phyloP scores from a whole-genome alignment of 805 yeast genomes.

The Saturnispora halmiae region DNA sequence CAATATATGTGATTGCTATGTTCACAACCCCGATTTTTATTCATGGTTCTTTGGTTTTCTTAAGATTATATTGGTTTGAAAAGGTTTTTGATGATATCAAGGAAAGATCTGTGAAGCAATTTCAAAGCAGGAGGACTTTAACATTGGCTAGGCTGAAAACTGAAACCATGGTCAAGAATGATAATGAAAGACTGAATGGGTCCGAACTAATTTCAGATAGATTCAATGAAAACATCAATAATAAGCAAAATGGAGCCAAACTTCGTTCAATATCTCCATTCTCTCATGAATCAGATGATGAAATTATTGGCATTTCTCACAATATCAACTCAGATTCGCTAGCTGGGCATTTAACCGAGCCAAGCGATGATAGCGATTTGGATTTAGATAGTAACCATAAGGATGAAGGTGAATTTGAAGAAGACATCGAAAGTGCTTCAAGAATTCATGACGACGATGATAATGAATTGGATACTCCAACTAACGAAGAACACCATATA shows the following conservation, averaged over 20 bases:
- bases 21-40: conserved; percentile 83
- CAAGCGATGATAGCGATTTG: conserved; percentile 27
- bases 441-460: not conserved
- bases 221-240: conserved; percentile 10
- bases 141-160: conserved; percentile 47
- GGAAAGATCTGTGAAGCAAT: conserved; percentile 65
- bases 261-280: conserved; percentile 10
- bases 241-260: not conserved
- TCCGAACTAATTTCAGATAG: conserved; percentile 25
- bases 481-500: not conserved
- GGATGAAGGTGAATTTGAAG: conserved; percentile 1
- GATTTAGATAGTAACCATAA: conserved; percentile 13
- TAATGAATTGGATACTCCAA: conserved; percentile 3
- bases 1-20: conserved; percentile 51
- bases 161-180: conserved; percentile 21
- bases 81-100: conserved; percentile 77
- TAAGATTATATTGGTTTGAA: conserved; percentile 85
- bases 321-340: not conserved
- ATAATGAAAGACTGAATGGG: conserved; percentile 23
- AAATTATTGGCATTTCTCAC: not conserved
- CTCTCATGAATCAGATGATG: not conserved
- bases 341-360: conserved; percentile 32
- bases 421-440: not conserved
- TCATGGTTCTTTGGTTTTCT: conserved; percentile 65
- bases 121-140: conserved; percentile 72